Evolutionary conservation across 2,329 filamentous ascomycete genomes (phyloP).

Genomic region (Ophiostoma perfectum): DNA sequence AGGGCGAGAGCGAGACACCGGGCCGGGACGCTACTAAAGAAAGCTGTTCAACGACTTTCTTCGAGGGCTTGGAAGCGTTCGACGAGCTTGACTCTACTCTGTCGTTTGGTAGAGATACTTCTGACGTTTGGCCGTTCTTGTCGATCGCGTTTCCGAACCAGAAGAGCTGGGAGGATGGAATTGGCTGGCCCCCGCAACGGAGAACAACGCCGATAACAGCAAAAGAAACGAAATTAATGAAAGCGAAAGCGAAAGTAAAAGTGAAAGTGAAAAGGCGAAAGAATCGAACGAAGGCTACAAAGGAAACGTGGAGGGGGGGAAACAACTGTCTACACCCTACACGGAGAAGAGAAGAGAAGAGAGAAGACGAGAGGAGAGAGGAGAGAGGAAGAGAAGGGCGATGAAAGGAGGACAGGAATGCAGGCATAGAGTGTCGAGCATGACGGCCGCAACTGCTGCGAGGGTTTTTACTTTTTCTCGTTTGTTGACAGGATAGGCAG

Average conservation of each 20-base stretch:
- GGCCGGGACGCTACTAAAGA: constrained; percentile 18
- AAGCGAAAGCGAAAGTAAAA: not conserved
- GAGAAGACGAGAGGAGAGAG: not conserved
- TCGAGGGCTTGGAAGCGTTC: not conserved
- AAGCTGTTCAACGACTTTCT: not conserved
- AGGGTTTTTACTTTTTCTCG: constrained; percentile 9
- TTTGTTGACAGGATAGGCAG: constrained; percentile 22
- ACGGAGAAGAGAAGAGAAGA: constrained; percentile 4
- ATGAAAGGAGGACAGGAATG: constrained; percentile 13
- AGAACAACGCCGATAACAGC: no score
- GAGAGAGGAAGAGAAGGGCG: constrained; percentile 1
- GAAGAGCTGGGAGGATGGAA: not conserved
- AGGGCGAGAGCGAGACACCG: constrained; percentile 13
- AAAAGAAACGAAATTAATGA: not conserved
- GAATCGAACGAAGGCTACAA: not conserved
- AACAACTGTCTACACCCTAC: not conserved
- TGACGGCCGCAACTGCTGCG: not conserved
- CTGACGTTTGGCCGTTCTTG: not conserved
- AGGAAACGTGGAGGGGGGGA: constrained; percentile 8
- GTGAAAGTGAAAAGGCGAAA: not conserved
- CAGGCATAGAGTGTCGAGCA: not conserved
- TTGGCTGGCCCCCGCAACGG: no score
- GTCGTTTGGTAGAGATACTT: no score
- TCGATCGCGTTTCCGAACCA: not conserved
- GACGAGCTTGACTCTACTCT: no score